Evolutionary conservation across 2,329 filamentous ascomycete genomes (phyloP), one percentile per base, ranked within the genome.

Genomic region (Paraphoma chrysanthemicola): DNA sequence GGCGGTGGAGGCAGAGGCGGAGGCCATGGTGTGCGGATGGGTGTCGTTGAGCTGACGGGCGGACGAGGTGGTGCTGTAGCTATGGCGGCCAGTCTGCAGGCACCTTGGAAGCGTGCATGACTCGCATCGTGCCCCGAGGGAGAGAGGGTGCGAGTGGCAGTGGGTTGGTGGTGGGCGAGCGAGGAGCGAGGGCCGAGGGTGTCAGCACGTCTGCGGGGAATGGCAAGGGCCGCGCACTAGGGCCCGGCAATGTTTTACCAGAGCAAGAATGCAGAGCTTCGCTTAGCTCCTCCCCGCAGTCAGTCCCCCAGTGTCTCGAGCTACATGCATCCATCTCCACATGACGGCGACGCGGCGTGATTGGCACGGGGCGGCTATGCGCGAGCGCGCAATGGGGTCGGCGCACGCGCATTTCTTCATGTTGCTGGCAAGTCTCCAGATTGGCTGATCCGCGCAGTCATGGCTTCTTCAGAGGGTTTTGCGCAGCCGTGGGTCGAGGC

Each of bases 401-500:
- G 50, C 50, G 46, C 16, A 4, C 6, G 50, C 50, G 46, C 16
- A 14, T 7, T 17, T 17, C 28, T 18, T 14, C 28, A 12, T 23
- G 39, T 41, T 45, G n/a, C 31, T 11, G 28, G 28, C 18, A 2
- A 16, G 30, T 41, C 28, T 38, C 23, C 6, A 36, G 33, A 10
- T 14, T 36, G n/a, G 9, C 4, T 36, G 11, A 12, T 28, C 6
- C n/a, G 14, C 41, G 18, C 18, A 11, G 38, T 53, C 42, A 66
- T 64, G 55, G 29, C 57, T 42, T 54, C 57, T 42, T 54, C 56
- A 42, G 64, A 68, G 48, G 68, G 66, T 12, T 68, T 70, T 38
- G 69, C 69, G 30, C 62, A 66, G 57, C 67, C 68, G 41, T 72
- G 69, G 69, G 16, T 68, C 31, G 69, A 72, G 62, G 69, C 69